Evolutionary conservation across 2,329 filamentous ascomycete species (phyloP).

Genomic region (Sphaerostilbella broomeana): DNA sequence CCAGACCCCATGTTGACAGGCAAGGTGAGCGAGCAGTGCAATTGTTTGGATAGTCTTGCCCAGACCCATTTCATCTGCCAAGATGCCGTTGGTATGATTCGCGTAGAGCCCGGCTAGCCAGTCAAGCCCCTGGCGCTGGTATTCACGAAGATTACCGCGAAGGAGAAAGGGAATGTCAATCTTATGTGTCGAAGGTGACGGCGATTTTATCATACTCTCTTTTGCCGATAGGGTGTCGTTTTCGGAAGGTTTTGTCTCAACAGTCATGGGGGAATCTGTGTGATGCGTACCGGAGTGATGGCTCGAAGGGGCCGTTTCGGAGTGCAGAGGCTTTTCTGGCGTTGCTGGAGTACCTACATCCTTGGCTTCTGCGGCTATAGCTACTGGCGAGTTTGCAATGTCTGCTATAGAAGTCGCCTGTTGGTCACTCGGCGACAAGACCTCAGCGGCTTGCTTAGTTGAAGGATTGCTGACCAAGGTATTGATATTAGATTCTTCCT

Average conservation of each 20-base stretch:
- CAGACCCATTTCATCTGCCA: conserved; percentile 97
- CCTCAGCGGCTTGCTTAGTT: background rate
- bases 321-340: conserved; percentile 26
- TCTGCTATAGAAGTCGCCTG: conserved; percentile 5
- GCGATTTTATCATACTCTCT: conserved; percentile 22
- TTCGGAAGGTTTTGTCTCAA: conserved; percentile 38
- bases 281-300: conserved; percentile 37
- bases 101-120: conserved; percentile 92
- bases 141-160: conserved; percentile 84
- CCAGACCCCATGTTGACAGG: conserved; percentile 86
- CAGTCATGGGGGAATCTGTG: conserved; percentile 42
- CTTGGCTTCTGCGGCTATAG: background rate
- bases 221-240: background rate
- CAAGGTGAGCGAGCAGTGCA: conserved; percentile 83
- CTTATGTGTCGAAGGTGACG: conserved; percentile 38
- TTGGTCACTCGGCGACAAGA: background rate
- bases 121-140: conserved; percentile 94
- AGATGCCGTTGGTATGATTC: conserved; percentile 88
- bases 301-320: conserved; percentile 38
- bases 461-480: background rate
- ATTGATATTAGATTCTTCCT: background rate
- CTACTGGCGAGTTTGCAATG: conserved; percentile 2
- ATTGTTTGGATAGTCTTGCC: conserved; percentile 99
- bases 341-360: background rate
- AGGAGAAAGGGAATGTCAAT: conserved; percentile 76